A percentile compares a stretch with the other conserved stretches of the same genome.
Conservation (phyloP, 164 flowering plant species). For the Nymphaea thermarum region DNA sequence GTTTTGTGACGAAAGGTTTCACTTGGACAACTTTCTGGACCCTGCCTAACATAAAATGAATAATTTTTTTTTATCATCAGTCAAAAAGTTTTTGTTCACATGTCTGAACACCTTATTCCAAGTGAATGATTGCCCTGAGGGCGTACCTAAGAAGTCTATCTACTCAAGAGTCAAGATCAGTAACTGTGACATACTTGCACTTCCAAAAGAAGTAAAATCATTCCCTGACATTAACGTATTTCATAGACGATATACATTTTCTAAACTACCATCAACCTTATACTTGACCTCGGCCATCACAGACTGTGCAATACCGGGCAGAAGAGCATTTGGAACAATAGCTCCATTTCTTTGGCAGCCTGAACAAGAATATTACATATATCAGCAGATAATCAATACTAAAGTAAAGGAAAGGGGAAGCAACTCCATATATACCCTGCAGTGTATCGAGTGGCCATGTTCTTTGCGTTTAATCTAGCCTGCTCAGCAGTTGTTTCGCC, state of each 20-base stretch:
- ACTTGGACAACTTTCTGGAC: too few species aligned
- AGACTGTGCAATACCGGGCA: conserved; percentile 58
- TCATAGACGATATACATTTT: background rate
- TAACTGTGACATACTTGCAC: background rate
- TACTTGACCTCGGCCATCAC: conserved; percentile 62
- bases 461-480: conserved; percentile 68
- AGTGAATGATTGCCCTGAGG: background rate
- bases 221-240: background rate
- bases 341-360: conserved; percentile 99
- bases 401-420: background rate
- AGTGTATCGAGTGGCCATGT: conserved; percentile 87
- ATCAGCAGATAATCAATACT: background rate
- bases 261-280: conserved; percentile 10
- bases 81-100: too few species aligned
- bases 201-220: too few species aligned
- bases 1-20: too few species aligned
- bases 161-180: background rate
- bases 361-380: conserved; percentile 11
- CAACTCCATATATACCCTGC: conserved; percentile 44
- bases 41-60: too few species aligned
- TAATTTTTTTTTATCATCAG: too few species aligned
- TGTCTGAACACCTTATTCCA: too few species aligned
- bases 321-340: conserved; percentile 90
- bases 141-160: background rate
- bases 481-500: conserved; percentile 68